Percentiles rank a stretch among this genome's conserved stretches.
Conservation (phyloP, 2,329 filamentous ascomycete genomes). For the Pyricularia grisea region DNA sequence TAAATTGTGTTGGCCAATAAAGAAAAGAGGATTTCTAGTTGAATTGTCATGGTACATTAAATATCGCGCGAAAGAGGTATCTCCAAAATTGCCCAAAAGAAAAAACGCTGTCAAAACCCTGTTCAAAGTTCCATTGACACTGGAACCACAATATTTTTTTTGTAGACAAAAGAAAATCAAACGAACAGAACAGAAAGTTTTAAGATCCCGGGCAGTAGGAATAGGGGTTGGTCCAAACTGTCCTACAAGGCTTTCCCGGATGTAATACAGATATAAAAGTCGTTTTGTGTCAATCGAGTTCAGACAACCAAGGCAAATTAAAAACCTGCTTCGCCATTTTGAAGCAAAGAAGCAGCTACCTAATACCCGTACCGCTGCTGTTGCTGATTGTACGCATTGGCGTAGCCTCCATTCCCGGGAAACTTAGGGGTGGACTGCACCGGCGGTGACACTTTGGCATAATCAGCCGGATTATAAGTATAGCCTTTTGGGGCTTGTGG, state of each 20-base stretch:
- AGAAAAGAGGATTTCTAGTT: neutral
- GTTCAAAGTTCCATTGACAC: neutral
- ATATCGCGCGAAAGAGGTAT: neutral
- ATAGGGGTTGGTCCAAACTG: neutral
- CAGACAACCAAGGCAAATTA: neutral
- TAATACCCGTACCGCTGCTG: constrained; percentile 5
- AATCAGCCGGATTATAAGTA: constrained; percentile 30
- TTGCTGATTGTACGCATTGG: neutral
- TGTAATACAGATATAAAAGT: neutral
- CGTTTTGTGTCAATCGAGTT: neutral
- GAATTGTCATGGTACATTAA: neutral
- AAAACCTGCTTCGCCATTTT: neutral
- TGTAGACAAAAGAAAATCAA: neutral
- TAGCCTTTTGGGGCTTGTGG: constrained; percentile 10
- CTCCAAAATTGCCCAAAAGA: neutral
- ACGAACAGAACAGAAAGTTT: neutral
- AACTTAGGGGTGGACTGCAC: neutral
- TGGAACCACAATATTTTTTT: neutral
- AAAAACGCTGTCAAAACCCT: neutral
- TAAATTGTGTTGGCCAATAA: neutral
- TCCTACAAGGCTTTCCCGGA: neutral
- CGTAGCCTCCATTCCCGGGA: neutral
- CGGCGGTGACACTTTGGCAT: constrained; percentile 14
- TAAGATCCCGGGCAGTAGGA: neutral
- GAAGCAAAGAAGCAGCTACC: neutral